Percentiles rank a stretch among this genome's conserved stretches.
Conservation (phyloP, 108 stramenopile genomes). For the Pseudonitzschia pungens region DNA sequence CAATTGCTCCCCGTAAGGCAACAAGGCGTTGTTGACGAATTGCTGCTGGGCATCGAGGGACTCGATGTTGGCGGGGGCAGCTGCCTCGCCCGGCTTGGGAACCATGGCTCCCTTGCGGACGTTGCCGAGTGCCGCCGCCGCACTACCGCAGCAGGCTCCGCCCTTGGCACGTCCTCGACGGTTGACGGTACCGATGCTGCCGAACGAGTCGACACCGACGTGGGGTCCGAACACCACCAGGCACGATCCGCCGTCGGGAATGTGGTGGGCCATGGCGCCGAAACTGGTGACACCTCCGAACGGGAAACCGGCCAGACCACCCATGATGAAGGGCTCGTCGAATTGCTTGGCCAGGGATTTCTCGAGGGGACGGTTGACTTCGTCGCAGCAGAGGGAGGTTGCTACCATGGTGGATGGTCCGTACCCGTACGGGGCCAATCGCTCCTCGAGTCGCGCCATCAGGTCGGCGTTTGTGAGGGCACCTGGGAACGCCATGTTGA, state of each 20-base stretch:
- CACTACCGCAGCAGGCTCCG: conserved; percentile 62
- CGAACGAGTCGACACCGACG: conserved; percentile 55
- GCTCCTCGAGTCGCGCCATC: conserved; percentile 17
- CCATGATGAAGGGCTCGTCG: conserved; percentile 58
- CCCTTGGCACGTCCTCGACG: conserved; percentile 50
- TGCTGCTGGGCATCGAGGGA: conserved; percentile 60
- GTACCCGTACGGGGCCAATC: conserved; percentile 33
- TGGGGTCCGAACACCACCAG: conserved; percentile 67
- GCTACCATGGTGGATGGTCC: conserved; percentile 37
- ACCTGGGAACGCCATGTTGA: conserved; percentile 35
- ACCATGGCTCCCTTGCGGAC: conserved; percentile 41
- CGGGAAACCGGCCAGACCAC: conserved; percentile 72
- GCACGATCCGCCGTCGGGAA: conserved; percentile 62
- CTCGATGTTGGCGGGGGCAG: conserved; percentile 22
- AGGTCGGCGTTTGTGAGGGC: conserved; percentile 47
- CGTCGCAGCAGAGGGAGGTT: conserved; percentile 65
- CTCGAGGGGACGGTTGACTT: conserved; percentile 60
- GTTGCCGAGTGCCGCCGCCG: conserved; percentile 47
- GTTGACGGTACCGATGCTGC: conserved; percentile 57
- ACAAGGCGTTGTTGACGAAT: conserved; percentile 39
- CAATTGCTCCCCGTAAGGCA: conserved; percentile 53
- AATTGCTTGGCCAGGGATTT: conserved; percentile 40
- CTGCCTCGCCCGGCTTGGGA: conserved; percentile 18
- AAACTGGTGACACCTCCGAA: conserved; percentile 67
- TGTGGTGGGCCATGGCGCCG: conserved; percentile 70